Percentiles rank a stretch among this genome's conserved stretches.
Conservation (phyloP, 768 basidiomycete genomes). For the Termitomyces sp. region DNA sequence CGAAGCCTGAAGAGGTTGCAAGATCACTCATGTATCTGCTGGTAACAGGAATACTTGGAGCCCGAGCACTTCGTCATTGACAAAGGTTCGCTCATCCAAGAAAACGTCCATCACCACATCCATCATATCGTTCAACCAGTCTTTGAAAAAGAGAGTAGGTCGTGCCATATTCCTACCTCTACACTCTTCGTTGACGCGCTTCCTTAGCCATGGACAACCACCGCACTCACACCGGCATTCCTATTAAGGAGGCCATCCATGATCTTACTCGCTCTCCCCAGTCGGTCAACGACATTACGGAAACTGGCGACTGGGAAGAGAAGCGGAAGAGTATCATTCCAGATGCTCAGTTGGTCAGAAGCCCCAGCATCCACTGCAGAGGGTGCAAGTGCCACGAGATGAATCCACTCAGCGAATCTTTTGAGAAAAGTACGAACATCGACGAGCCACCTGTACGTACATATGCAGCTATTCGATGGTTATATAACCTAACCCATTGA, state of each 20-base stretch:
- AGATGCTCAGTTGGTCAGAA: neutral
- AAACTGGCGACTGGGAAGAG: neutral
- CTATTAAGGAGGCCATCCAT: conserved; percentile 1
- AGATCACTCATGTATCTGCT: neutral
- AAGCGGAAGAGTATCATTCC: neutral
- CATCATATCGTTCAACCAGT: conserved; percentile 10
- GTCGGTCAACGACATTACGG: neutral
- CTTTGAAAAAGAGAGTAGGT: conserved; percentile 8
- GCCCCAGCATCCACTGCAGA: conserved; percentile 3
- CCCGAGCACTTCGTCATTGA: conserved; percentile 1
- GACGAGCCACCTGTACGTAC: conserved; percentile 3
- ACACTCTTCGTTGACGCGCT: neutral
- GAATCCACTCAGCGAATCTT: neutral
- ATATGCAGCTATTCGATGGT: too few species aligned
- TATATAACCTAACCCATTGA: neutral
- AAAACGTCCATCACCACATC: conserved; percentile 6
- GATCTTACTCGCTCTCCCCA: neutral
- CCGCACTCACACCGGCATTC: conserved; percentile 3
- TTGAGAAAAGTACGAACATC: neutral
- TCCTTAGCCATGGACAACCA: neutral
- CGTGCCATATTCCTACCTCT: neutral
- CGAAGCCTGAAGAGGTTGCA: neutral
- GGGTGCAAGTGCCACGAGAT: conserved; percentile 2
- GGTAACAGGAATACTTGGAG: conserved; percentile 1
- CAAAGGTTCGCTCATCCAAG: conserved; percentile 6